A percentile compares a stretch with the other conserved stretches of the same genome.
Evolutionary conservation across 2,329 filamentous ascomycete species (phyloP).

Genomic region (Apiospora hydei): DNA sequence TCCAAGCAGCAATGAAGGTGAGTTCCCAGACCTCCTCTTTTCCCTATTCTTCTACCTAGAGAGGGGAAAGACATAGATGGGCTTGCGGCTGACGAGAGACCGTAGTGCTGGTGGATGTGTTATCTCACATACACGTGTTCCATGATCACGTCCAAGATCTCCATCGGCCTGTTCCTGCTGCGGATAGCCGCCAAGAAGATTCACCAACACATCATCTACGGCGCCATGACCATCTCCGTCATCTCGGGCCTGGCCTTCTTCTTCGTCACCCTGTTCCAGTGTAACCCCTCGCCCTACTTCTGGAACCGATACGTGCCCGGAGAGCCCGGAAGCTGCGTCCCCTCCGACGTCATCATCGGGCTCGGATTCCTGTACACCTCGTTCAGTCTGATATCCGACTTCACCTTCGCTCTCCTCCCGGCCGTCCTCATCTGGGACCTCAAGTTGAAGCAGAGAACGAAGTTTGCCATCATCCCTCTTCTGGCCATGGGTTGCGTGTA

Average conservation of each 20-base stretch:
- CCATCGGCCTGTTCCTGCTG: conserved; percentile 35
- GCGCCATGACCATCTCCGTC: conserved; percentile 29
- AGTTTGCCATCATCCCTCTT: conserved; percentile 53
- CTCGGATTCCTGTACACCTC: conserved; percentile 54
- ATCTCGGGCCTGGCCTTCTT: conserved; percentile 35
- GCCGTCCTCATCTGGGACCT: conserved; percentile 55
- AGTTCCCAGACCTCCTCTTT: neutral
- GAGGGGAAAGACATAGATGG: neutral
- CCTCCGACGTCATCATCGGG: conserved; percentile 48
- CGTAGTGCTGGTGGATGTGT: conserved; percentile 36
- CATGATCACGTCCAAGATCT: conserved; percentile 36
- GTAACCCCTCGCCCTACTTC: conserved; percentile 32
- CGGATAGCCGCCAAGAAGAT: conserved; percentile 33
- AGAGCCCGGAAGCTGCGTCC: conserved; percentile 37
- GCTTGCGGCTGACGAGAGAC: neutral
- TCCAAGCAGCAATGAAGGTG: conserved; percentile 24
- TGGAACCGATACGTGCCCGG: conserved; percentile 30
- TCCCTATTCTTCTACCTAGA: neutral
- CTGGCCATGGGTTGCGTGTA: conserved; percentile 56
- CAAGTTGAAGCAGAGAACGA: conserved; percentile 55
- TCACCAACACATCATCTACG: conserved; percentile 34
- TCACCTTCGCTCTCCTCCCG: conserved; percentile 57
- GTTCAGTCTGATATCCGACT: conserved; percentile 55
- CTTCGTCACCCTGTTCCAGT: conserved; percentile 36
- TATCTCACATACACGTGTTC: conserved; percentile 33